phyloP scores from a whole-genome alignment of 805 yeast species.

The Candida krabiensis region DNA sequence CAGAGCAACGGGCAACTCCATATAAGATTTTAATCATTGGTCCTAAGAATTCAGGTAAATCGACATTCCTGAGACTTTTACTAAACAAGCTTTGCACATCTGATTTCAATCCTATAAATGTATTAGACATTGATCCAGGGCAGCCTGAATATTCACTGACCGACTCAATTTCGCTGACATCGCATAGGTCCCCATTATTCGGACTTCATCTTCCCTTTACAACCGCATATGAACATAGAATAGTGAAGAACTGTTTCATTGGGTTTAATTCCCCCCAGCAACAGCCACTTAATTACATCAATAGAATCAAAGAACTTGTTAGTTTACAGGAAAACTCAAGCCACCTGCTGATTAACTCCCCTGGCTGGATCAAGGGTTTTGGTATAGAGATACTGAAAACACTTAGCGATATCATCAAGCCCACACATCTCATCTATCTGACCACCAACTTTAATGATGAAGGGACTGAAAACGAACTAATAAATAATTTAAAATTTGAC shows the following conservation, averaged over 20 bases:
- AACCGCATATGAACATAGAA: constrained; percentile 32
- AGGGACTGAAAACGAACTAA: constrained; percentile 32
- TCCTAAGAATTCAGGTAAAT: constrained; percentile 78
- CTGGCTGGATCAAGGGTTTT: constrained; percentile 91
- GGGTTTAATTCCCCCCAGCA: constrained; percentile 73
- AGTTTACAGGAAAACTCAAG: constrained; percentile 29
- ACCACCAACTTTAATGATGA: constrained; percentile 38
- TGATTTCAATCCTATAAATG: constrained; percentile 34
- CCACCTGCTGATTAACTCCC: constrained; percentile 66
- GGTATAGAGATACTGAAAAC: constrained; percentile 66
- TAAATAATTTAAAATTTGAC: constrained; percentile 27
- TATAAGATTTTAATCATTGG: constrained; percentile 49
- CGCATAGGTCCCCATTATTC: constrained; percentile 32
- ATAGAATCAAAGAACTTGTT: constrained; percentile 42
- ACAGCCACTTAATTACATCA: constrained; percentile 56
- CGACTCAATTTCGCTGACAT: constrained; percentile 61
- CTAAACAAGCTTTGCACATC: constrained; percentile 45
- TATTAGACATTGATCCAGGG: constrained; percentile 85
- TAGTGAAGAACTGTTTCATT: constrained; percentile 37
- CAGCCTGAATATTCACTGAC: constrained; percentile 80
- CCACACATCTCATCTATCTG: constrained; percentile 59
- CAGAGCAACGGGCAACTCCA: constrained; percentile 4
- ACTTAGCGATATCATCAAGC: constrained; percentile 44
- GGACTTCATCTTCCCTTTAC: constrained; percentile 39
- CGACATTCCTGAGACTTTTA: constrained; percentile 61